Base-by-base conservation (phyloP, 129 eudicot species). In the Sambucus nigra region DNA sequence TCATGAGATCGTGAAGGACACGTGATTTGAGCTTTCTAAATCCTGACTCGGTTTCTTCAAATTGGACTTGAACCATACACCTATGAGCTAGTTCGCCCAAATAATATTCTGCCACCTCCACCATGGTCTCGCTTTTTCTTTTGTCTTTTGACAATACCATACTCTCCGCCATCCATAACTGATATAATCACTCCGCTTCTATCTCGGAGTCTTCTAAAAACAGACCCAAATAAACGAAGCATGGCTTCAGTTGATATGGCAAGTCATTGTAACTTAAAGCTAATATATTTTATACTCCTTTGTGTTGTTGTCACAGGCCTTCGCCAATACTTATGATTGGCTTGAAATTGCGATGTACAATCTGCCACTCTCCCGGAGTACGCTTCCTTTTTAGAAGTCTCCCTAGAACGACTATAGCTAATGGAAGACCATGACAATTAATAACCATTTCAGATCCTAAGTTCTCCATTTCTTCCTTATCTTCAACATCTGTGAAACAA, bases 81-180 rank as follows among this genome's bases (percentile, higher is more conserved):
- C 56, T 44, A 17, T 18, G 25, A 22, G 14, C 24, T 31, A 65
- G 55, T 47, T 65, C 70, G 7, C 32, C 47, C 47, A 65, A 10
- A 21, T 64, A 64, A 1, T 33, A 7, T 28, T 51, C 53, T 18
- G 55, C 61, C 16, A 64, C 54, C 24, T 54, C 46, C 25, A 59
- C 17, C 53, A 42, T 25, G 42, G 64, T 59, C 11, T 59, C 64
- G 15, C 18, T 26, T 18, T 25, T 4, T 8, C 38, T 11, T 8
- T n/a, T 19, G 57, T 27, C 57, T 16, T 51, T 18, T 1, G 57
- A 27, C 25, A 31, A 31, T 18, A 53, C 42, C 42, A 68, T 25
- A 9, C 67, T 65, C 42, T 68, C 73, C 12, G 73, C 67, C 16
- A 50, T 19, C 67, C 66, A 68, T 18, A 68, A n/a, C 9, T 27